A percentile compares a stretch with the other conserved stretches of the same genome.
These are phyloP conservation scores for Gnaphalium uliginosum DNA, from an alignment of 129 eudicot species.

Conservation along the genomic window DNA sequence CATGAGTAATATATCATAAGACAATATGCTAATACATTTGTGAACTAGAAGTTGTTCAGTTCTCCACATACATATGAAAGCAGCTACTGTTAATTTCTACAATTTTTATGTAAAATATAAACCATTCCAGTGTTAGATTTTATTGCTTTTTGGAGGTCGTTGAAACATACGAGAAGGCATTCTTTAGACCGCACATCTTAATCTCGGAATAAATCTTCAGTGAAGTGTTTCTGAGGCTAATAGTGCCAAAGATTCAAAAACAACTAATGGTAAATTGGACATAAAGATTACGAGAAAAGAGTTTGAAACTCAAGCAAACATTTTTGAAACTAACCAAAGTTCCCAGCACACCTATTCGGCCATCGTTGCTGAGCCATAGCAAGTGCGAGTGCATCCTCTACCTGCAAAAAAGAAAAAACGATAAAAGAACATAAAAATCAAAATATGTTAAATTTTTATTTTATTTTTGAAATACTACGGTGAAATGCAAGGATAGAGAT, in stretches of 20 bases:
- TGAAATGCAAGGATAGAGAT: background rate
- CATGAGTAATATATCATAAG: background rate
- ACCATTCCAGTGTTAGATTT: background rate
- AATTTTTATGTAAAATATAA: too few relatives aligned
- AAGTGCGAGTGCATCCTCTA: slow-evolving; percentile 76
- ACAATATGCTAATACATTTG: slow-evolving; percentile 8
- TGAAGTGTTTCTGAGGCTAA: background rate
- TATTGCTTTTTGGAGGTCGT: background rate
- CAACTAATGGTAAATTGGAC: background rate
- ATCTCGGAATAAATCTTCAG: background rate
- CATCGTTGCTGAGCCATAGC: slow-evolving; percentile 75
- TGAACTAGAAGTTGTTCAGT: slow-evolving; percentile 9
- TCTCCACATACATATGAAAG: background rate
- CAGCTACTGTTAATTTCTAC: too few relatives aligned
- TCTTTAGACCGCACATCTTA: background rate
- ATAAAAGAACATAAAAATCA: background rate
- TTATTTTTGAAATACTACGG: too few relatives aligned
- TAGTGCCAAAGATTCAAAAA: background rate
- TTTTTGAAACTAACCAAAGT: slow-evolving; percentile 15
- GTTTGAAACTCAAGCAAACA: slow-evolving; percentile 13
- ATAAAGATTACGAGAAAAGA: background rate
- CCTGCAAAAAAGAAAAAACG: slow-evolving; percentile 38
- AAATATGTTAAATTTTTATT: background rate
- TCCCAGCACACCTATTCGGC: slow-evolving; percentile 42
- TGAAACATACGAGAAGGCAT: background rate